Conservation (phyloP, 2,329 filamentous ascomycete genomes). For the Ophiostoma sp. region DNA sequence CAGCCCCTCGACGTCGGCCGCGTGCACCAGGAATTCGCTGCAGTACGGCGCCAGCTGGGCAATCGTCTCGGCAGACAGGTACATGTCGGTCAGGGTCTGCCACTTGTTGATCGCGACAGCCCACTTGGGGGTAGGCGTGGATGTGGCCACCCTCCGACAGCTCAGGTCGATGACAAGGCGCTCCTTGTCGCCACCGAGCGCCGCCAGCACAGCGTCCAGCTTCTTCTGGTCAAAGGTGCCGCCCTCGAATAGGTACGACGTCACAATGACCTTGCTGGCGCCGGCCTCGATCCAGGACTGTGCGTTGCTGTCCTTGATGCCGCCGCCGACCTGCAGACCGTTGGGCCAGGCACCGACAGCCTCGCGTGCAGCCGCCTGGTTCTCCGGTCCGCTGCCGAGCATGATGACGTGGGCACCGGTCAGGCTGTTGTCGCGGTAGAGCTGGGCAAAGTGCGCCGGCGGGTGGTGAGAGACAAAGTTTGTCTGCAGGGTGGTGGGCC, state of each 20-base stretch:
- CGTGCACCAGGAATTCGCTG: conserved; percentile 94
- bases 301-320: conserved; percentile 82
- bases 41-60: conserved; percentile 79
- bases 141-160: conserved; percentile 55
- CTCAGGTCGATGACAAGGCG: conserved; percentile 94
- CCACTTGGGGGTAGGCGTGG: conserved; percentile 47
- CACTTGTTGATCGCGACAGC: conserved; percentile 99
- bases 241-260: conserved; percentile 84
- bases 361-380: conserved; percentile 71
- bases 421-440: conserved; percentile 72
- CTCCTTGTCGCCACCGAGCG: conserved; percentile 65
- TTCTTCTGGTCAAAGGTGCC: conserved; percentile 67
- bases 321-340: conserved; percentile 86
- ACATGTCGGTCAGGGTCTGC: conserved; percentile 97
- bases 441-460: conserved; percentile 69
- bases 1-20: conserved; percentile 91
- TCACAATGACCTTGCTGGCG: conserved; percentile 94
- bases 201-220: conserved; percentile 65
- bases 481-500: conserved; percentile 64
- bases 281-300: conserved; percentile 78
- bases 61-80: conserved; percentile 73
- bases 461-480: conserved; percentile 88
- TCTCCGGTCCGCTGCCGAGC: conserved; percentile 69
- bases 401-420: conserved; percentile 90
- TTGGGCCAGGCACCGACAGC: conserved; percentile 73